These are phyloP conservation scores for Chamaecrista fasciculata DNA, from an alignment of 306 rosid genomes.

Conservation along the genomic window DNA sequence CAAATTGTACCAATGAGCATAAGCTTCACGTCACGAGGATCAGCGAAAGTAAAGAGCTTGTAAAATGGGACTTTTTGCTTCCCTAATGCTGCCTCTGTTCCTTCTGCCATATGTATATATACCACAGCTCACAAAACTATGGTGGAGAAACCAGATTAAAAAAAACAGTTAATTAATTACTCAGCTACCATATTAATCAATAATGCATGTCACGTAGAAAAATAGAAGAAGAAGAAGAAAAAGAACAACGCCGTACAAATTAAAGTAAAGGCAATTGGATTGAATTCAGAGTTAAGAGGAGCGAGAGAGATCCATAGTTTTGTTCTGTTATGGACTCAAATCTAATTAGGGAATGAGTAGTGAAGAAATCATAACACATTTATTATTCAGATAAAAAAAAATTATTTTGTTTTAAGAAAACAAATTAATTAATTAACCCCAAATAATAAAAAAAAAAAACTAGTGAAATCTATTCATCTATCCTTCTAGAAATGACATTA, in stretches of 20 bases:
- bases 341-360: not conserved
- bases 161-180: too few relatives aligned
- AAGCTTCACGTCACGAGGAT: constrained; percentile 42
- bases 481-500: too few relatives aligned
- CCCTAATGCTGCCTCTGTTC: not conserved
- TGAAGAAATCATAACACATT: not conserved
- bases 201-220: not conserved
- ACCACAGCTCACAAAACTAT: too few relatives aligned
- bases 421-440: too few relatives aligned
- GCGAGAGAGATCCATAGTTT: not conserved
- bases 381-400: not conserved
- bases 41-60: constrained; percentile 73
- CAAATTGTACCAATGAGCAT: constrained; percentile 57
- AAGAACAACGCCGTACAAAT: not conserved
- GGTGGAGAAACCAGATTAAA: too few relatives aligned
- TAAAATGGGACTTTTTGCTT: constrained; percentile 50
- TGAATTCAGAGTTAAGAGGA: not conserved
- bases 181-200: not conserved
- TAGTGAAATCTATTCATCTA: too few relatives aligned
- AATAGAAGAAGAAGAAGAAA: not conserved
- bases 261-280: too few relatives aligned
- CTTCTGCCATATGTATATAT: not conserved
- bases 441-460: too few relatives aligned
- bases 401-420: too few relatives aligned
- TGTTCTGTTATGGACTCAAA: too few relatives aligned